These are phyloP conservation scores for Penicillium antarcticum DNA, from an alignment of 495 filamentous ascomycete species.

Conservation along the genomic window DNA sequence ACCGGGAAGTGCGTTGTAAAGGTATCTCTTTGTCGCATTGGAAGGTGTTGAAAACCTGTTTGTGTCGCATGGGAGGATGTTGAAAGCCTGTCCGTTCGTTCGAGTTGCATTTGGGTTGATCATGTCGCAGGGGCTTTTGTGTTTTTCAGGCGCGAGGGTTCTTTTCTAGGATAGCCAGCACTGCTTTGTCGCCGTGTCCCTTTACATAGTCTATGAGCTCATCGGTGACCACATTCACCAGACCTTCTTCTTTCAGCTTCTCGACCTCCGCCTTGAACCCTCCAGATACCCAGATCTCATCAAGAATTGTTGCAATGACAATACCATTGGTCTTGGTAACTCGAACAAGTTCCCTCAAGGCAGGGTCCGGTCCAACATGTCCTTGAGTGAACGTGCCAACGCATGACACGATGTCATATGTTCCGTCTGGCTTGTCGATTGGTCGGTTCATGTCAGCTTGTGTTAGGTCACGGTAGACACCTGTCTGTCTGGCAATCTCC, in stretches of 20 bases:
- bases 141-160: slow-evolving; percentile 13
- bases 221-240: slow-evolving; percentile 27
- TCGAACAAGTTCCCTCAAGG: slow-evolving; percentile 39
- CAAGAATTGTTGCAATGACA: slow-evolving; percentile 42
- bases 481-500: slow-evolving; percentile 34
- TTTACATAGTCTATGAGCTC: slow-evolving; percentile 39
- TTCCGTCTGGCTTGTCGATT: slow-evolving; percentile 24
- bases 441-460: slow-evolving; percentile 35
- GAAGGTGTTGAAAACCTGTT: slow-evolving; percentile 1
- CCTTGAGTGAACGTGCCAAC: slow-evolving; percentile 46
- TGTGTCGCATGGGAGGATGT: slow-evolving; percentile 4
- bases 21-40: slow-evolving; percentile 5
- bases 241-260: slow-evolving; percentile 24
- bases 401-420: slow-evolving; percentile 44
- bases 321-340: slow-evolving; percentile 34
- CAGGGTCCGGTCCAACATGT: slow-evolving; percentile 44
- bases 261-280: slow-evolving; percentile 41
- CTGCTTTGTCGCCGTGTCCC: slow-evolving; percentile 36
- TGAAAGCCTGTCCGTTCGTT: neutral
- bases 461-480: slow-evolving; percentile 36
- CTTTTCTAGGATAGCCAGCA: slow-evolving; percentile 33
- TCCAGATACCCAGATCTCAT: slow-evolving; percentile 35
- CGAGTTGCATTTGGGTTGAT: neutral
- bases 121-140: slow-evolving; percentile 1
- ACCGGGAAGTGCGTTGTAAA: too few relatives aligned